Conservation (phyloP, 164 flowering plant genomes). For the Liriodendron chinense region DNA sequence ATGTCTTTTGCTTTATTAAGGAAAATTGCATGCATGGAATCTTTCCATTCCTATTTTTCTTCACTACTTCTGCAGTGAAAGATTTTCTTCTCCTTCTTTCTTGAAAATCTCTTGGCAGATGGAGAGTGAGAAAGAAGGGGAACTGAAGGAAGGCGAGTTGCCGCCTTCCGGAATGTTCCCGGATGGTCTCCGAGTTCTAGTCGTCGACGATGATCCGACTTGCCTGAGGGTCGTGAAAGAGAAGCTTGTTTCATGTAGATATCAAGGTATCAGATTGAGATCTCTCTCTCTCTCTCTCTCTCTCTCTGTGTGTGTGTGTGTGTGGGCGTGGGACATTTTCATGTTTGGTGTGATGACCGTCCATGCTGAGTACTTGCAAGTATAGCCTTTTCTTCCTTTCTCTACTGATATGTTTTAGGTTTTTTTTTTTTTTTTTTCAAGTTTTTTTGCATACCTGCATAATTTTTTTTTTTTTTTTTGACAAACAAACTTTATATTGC, state of each 20-base stretch:
- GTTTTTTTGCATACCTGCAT: no score
- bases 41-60: neutral
- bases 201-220: slow-evolving; percentile 10
- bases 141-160: neutral
- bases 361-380: neutral
- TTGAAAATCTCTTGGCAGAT: neutral
- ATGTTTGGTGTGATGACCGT: neutral
- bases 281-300: neutral
- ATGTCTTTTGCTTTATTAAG: neutral
- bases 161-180: neutral
- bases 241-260: slow-evolving; percentile 4
- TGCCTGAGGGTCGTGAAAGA: neutral
- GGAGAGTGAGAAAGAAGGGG: neutral
- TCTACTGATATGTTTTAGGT: no score
- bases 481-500: no score
- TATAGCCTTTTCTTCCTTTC: no score
- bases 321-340: neutral
- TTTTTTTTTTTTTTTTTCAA: no score
- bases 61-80: neutral
- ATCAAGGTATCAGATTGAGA: slow-evolving; percentile 7
- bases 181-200: slow-evolving; percentile 5
- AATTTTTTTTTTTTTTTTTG: no score
- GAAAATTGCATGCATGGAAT: neutral
- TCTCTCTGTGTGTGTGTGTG: no score
- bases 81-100: neutral